Base-by-base conservation (phyloP, 306 rosid genomes). In the Myrica gale region DNA sequence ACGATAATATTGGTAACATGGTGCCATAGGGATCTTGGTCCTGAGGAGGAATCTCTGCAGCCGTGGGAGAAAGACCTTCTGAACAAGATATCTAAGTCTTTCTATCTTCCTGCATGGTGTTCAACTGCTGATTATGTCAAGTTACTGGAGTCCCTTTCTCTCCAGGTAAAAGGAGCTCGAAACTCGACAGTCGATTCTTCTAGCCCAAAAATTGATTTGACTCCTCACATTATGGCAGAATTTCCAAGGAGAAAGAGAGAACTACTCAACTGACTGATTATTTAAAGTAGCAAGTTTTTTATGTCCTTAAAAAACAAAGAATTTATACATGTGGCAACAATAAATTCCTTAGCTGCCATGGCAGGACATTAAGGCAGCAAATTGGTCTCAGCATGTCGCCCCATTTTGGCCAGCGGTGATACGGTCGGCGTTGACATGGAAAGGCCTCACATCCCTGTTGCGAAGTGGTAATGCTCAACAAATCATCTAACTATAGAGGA, bases 331-430 rank as follows among this genome's bases (percentile, higher is more conserved):
- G 69, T 15, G 52, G 68, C 48, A 16, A 23, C 42, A 43, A 15
- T 78, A 41, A 65, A 71, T 58, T 46, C 45, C 42, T 65, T 51
- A 0, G 23, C 44, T 50, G 48, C 52, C 47, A 13, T 71, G 15
- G 69, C 90, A 93, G 98, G 92, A 92, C 76, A 90, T 94, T 70
- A 89, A 88, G 75, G 71, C 89, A 19, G 96, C 86, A 80, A 96
- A 94, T 68, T 94, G 98, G 98, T 89, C 98, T 45, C 43, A 60
- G 17, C 77, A 68, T 82, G 98, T 94, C 43, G 95, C 98, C 51
- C 96, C 96, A 39, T 94, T 94, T 80, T 94, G 98, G 98, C 96
- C 96, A 2, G 98, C 98, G 6, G 97, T 94, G 53, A 92, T 94
- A 41, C 91, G 90, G 47, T 90, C 98, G 0, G 93, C 95, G 0